Evolutionary conservation across 2,329 filamentous ascomycete genomes (phyloP).

Genomic region (Penicillium sp.): DNA sequence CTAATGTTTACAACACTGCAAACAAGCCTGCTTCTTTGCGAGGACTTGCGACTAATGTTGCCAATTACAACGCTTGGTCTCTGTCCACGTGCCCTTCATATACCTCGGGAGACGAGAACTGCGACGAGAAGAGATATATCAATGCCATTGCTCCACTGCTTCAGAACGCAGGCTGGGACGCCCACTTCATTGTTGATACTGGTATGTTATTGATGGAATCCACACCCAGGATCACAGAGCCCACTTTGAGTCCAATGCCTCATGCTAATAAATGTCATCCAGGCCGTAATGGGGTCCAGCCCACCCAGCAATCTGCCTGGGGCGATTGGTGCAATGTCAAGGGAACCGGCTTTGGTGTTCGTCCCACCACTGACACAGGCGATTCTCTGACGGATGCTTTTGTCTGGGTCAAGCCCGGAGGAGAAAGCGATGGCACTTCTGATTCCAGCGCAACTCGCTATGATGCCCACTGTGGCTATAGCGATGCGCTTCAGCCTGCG

Average conservation of each 20-base stretch:
- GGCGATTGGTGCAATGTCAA: constrained; percentile 67
- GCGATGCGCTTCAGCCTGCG: constrained; percentile 58
- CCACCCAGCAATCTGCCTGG: constrained; percentile 54
- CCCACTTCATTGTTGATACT: constrained; percentile 55
- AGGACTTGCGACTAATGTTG: constrained; percentile 55
- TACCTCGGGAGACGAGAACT: constrained; percentile 47
- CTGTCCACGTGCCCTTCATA: constrained; percentile 46
- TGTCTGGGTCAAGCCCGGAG: constrained; percentile 68
- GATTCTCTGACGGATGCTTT: constrained; percentile 60
- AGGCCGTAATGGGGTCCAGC: constrained; percentile 61
- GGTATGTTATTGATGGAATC: constrained; percentile 29
- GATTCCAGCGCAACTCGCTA: constrained; percentile 50
- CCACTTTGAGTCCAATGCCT: neutral
- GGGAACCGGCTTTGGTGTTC: constrained; percentile 61
- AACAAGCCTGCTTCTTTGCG: constrained; percentile 48
- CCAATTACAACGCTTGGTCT: constrained; percentile 57
- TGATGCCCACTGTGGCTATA: constrained; percentile 53
- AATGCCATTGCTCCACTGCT: constrained; percentile 52
- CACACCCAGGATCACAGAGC: neutral
- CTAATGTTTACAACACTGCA: constrained; percentile 47
- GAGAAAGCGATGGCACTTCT: constrained; percentile 52
- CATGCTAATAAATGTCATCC: neutral
- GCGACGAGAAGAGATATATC: constrained; percentile 53
- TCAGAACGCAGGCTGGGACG: constrained; percentile 46
- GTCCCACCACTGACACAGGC: constrained; percentile 61